Base-by-base conservation (phyloP, 2,329 filamentous ascomycete genomes). In the Phyllosticta citriasiana region DNA sequence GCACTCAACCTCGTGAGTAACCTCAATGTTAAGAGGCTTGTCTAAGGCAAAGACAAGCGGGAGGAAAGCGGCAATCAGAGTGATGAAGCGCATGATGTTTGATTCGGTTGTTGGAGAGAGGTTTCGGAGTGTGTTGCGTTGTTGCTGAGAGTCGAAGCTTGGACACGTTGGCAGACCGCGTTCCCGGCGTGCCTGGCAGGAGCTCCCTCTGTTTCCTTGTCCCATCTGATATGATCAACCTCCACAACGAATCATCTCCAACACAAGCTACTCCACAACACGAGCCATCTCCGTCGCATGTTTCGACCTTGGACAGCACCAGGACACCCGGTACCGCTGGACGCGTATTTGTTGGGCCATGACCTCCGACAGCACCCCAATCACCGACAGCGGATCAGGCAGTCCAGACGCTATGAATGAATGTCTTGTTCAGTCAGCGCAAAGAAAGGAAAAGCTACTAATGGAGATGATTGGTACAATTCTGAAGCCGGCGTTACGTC, bases 1-100 rank as follows among this genome's bases (percentile, higher is more conserved):
- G 69, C 79, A 81, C 22, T 70, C 67, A 9, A 73, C 74, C 1
- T 72, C 64, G 55, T 72, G 71, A 19, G 74, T 77, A 65, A 74
- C 71, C 64, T 79, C 73, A 68, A 80, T 76, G 55, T 67, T 66
- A 59, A 78, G 68, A 27, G 60, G 60, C 60, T 62, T 62, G 33
- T 62, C 60, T n/a, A 62, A 52, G 14, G 60, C 60, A 33, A 52
- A 35, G 33, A 53, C 60, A 47, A 61, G 47, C 22, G 60, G 60
- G 24, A 62, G 60, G n/a, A 62, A 40, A 10, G 60, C 55, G 27
- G 51, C 8, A 25, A 62, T 51, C 22, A 53, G 35, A 33, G 55
- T 35, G 55, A 55, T 47, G 55, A 62, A 62, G 51, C 60, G 60
- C 60, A 62, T 62, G 25, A 19, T 55, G 54, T 47, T 47, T 16